Conservation (phyloP, 345 rosid genomes). For the Salix exigua region DNA sequence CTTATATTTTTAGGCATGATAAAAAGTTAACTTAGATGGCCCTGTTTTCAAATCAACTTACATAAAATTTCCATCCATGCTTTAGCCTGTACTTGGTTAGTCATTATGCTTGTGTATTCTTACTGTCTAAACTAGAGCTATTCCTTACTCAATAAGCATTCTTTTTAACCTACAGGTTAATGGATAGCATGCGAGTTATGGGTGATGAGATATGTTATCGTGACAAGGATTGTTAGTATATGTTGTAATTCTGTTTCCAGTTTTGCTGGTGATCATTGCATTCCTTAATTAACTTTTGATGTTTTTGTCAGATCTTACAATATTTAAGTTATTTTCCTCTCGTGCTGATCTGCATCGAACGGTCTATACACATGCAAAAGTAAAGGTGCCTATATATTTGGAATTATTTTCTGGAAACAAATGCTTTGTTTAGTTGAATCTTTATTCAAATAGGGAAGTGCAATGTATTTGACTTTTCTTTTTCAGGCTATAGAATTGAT, state of each 20-base stretch:
- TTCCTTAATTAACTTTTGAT: background rate
- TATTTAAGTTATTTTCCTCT: conserved; percentile 23
- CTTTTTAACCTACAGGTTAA: conserved; percentile 17
- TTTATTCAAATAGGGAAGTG: background rate
- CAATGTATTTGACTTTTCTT: background rate
- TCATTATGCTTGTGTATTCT: background rate
- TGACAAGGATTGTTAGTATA: conserved; percentile 26
- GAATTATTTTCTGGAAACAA: background rate
- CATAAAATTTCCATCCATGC: no score
- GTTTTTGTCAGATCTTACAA: conserved; percentile 20
- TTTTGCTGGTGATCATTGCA: background rate
- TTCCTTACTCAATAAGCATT: background rate
- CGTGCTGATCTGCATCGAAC: conserved; percentile 31
- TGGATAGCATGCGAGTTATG: conserved; percentile 27
- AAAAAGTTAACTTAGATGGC: background rate
- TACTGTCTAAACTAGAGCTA: no score
- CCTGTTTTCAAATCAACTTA: background rate
- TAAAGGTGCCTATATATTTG: conserved; percentile 12
- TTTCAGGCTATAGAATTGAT: conserved; percentile 29
- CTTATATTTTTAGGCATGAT: background rate
- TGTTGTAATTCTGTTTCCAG: background rate
- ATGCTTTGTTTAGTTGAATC: background rate
- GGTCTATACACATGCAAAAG: conserved; percentile 30
- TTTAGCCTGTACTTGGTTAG: background rate
- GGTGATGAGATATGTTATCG: conserved; percentile 28